Percentiles rank a stretch among this genome's conserved stretches.
phyloP scores from a whole-genome alignment of 768 basidiomycete genomes.

The Rhodotorula taiwanensis region DNA sequence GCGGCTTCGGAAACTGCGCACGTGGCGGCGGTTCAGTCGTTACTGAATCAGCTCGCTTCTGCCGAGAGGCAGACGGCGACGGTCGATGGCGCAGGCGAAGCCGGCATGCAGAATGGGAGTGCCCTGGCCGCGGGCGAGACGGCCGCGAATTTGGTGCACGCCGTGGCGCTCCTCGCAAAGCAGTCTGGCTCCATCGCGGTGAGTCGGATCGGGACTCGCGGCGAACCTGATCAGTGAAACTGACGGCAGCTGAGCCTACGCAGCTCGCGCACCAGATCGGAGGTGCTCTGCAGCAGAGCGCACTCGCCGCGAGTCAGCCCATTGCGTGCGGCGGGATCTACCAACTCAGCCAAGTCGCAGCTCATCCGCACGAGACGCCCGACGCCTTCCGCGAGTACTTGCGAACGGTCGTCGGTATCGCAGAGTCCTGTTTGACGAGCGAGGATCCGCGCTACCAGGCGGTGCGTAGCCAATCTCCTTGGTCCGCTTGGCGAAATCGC shows the following conservation, averaged over 20 bases:
- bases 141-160: neutral
- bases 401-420: neutral
- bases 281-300: neutral
- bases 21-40: conserved; percentile 92
- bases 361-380: neutral
- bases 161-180: neutral
- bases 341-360: neutral
- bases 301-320: neutral
- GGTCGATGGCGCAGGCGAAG: too few relatives aligned
- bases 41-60: conserved; percentile 76
- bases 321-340: neutral
- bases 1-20: conserved; percentile 57
- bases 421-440: neutral
- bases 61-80: conserved; percentile 1
- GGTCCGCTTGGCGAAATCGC: too few relatives aligned
- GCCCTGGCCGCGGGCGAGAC: neutral
- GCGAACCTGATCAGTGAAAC: too few relatives aligned
- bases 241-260: neutral
- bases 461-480: neutral
- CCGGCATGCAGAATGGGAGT: neutral
- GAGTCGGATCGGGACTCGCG: too few relatives aligned
- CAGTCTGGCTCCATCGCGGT: conserved; percentile 1
- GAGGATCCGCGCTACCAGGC: neutral
- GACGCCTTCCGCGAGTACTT: neutral
- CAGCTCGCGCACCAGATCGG: conserved; percentile 4